phyloP scores from a whole-genome alignment of 2,329 filamentous ascomycete species.

The Nothophaeocryptopus gaeumannii region DNA sequence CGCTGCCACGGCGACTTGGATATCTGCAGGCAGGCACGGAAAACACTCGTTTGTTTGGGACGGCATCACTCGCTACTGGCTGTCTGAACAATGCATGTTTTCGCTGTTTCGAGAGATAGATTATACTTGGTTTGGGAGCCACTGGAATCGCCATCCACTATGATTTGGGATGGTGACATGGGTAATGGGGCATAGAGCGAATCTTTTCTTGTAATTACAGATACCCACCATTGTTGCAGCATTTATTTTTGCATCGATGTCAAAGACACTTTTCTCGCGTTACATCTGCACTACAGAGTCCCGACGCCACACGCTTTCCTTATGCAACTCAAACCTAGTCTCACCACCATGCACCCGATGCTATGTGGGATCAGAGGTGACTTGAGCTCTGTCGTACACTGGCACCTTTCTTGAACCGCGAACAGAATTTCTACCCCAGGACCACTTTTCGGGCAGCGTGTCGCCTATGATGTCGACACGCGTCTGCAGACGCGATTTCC shows the following conservation, averaged over 20 bases:
- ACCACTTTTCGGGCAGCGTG: neutral
- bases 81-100: neutral
- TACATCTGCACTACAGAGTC: neutral
- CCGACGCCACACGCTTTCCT: neutral
- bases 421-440: slow-evolving; percentile 10
- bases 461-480: slow-evolving; percentile 18
- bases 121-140: neutral
- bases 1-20: too few relatives aligned
- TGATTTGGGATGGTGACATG: neutral
- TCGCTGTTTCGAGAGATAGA: neutral
- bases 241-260: slow-evolving; percentile 3
- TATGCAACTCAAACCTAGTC: neutral
- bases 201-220: slow-evolving; percentile 16
- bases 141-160: neutral
- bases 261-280: neutral
- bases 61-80: neutral
- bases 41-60: too few relatives aligned
- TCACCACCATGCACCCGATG: slow-evolving; percentile 1
- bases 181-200: neutral
- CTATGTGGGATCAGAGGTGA: neutral
- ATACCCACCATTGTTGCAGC: slow-evolving; percentile 12
- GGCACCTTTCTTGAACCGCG: slow-evolving; percentile 5
- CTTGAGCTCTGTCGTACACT: neutral
- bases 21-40: too few relatives aligned
- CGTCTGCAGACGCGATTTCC: slow-evolving; percentile 13